phyloP scores from a whole-genome alignment of 2,329 filamentous ascomycete species.

The Triangularia verruculosa region DNA sequence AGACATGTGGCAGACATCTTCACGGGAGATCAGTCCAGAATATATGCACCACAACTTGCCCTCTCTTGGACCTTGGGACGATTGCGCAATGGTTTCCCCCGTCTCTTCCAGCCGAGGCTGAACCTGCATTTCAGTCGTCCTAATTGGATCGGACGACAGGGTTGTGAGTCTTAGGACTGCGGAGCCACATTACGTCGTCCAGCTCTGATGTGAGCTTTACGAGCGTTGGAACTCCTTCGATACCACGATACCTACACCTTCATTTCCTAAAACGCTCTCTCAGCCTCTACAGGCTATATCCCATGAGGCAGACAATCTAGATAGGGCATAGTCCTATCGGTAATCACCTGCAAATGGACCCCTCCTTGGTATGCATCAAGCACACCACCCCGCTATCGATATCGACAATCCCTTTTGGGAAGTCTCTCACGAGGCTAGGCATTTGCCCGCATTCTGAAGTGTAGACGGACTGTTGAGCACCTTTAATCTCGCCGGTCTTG shows the following conservation, averaged over 20 bases:
- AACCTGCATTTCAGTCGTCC: not conserved
- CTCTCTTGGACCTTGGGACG: not conserved
- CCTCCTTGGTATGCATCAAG: not conserved
- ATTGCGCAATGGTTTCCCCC: not conserved
- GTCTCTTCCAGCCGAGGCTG: not conserved
- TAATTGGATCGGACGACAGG: no score
- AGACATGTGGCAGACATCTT: not conserved
- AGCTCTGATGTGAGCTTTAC: not conserved
- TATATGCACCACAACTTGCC: not conserved
- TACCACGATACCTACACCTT: not conserved
- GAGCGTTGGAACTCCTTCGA: not conserved
- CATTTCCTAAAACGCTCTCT: not conserved
- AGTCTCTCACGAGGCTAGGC: not conserved
- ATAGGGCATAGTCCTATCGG: not conserved
- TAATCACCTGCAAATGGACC: not conserved
- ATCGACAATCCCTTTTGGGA: not conserved
- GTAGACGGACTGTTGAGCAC: not conserved
- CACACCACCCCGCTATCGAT: not conserved
- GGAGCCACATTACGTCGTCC: not conserved
- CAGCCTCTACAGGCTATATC: not conserved
- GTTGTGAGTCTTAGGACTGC: not conserved
- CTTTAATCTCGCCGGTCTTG: not conserved
- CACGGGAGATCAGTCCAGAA: not conserved
- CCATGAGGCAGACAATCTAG: not conserved
- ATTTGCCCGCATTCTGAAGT: not conserved